Conservation (phyloP, 257 asterid genomes). For the Petrea volubilis region DNA sequence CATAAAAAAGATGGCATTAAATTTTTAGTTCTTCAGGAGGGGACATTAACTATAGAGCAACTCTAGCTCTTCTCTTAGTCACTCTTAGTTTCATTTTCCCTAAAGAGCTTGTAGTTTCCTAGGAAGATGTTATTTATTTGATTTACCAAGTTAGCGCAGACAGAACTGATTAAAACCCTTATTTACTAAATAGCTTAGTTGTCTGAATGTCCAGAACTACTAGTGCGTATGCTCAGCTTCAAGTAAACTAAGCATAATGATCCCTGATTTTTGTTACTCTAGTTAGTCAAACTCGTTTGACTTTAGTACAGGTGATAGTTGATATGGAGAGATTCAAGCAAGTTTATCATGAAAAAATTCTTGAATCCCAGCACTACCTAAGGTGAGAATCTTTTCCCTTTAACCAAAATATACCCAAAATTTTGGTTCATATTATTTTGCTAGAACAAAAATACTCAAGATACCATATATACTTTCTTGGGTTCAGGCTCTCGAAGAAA, state of each 20-base stretch:
- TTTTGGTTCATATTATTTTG: neutral
- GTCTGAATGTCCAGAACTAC: neutral
- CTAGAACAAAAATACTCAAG: neutral
- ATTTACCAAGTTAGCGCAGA: conserved; percentile 5
- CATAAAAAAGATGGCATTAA: conserved; percentile 9
- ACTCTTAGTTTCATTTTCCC: neutral
- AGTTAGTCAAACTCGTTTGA: conserved; percentile 11
- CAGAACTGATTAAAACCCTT: conserved; percentile 15
- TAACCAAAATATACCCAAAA: conserved; percentile 4
- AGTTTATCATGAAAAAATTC: conserved; percentile 57
- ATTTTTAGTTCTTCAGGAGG: conserved; percentile 17
- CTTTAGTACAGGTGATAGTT: conserved; percentile 71
- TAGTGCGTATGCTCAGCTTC: conserved; percentile 11
- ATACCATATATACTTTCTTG: conserved; percentile 1
- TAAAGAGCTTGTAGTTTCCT: no score
- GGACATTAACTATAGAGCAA: conserved; percentile 4
- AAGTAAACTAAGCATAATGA: neutral
- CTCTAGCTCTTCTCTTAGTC: conserved; percentile 3
- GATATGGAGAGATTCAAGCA: conserved; percentile 98
- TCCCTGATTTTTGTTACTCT: neutral
- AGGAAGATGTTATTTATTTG: no score
- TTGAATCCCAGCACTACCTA: conserved; percentile 62
- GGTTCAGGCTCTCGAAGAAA: conserved; percentile 65
- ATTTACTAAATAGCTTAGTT: conserved; percentile 3
- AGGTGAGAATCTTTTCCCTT: conserved; percentile 50